Base-by-base conservation (phyloP, 2,329 filamentous ascomycete genomes). In the Talaromyces pinophilus region DNA sequence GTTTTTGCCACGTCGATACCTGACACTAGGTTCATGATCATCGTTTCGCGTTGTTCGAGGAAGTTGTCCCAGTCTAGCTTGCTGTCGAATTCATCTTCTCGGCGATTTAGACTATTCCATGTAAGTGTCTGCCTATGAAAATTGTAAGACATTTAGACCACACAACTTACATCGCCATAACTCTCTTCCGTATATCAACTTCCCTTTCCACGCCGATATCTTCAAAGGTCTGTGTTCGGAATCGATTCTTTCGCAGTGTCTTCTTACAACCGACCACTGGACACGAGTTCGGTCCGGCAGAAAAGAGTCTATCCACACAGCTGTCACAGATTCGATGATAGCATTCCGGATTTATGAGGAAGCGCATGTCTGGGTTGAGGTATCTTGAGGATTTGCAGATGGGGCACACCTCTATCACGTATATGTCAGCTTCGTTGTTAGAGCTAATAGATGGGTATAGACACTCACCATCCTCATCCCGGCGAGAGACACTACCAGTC, bases 271-370 rank as follows among this genome's bases (percentile, higher is more conserved):
- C 91, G 0, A 92, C 92, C 67, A 97, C 92, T 0, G 95, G 95
- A 76, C 96, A 99, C 68, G 93, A 91, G 65, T 93, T 92, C 0
- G 95, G 95, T 0, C 95, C 95, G 64, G 92, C 89, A 42, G 90
- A 91, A 85, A 98, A 99, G 73, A 98, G 92, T 65, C 94, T 91
- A 79, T 94, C 91, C 50, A 98, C 93, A 82, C 95, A 99, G 66
- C 92, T 93, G 78, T 92, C 90, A 84, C 95, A 99, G 92, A 99
- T 98, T 72, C 92, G 92, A 84, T 99, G 95, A 84, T 99, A 99
- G 86, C 95, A 99, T 84, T 96, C 93, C 8, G 94, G 92, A 78
- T 98, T 97, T 82, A 99, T 93, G 72, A 95, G 90, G 81, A 99
- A 98, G 70, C 90, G 87, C 87, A 99, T 93, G 81, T 93, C 90